Evolutionary conservation across 208 protist genomes (phyloP).

Genomic region (Acanthamoeba sp.): DNA sequence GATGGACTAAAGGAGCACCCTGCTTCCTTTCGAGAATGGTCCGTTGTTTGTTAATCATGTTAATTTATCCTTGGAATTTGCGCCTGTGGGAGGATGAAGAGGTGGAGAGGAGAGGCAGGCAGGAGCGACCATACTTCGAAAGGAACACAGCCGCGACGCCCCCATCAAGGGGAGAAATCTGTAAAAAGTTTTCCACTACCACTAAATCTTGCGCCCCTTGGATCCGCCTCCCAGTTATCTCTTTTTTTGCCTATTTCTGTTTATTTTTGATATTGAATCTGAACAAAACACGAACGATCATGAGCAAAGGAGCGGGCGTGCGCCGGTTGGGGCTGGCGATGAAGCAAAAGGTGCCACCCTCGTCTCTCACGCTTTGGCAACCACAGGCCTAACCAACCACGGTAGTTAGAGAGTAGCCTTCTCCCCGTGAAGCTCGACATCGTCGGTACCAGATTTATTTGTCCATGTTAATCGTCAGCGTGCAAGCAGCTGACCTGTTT

Average conservation of each 20-base stretch:
- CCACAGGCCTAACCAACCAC: neutral
- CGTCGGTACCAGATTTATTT: neutral
- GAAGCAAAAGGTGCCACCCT: conserved; percentile 19
- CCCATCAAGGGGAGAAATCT: neutral
- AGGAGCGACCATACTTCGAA: neutral
- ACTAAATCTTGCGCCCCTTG: conserved; percentile 21
- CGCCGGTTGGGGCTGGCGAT: neutral
- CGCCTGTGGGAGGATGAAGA: conserved; percentile 19
- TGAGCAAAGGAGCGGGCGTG: conserved; percentile 16
- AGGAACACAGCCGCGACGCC: neutral
- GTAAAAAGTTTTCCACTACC: conserved; percentile 73
- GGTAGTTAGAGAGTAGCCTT: neutral
- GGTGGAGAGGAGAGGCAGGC: neutral
- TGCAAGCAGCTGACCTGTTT: neutral
- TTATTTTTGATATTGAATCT: neutral
- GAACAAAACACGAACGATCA: neutral
- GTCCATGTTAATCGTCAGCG: too few relatives aligned
- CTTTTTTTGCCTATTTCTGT: neutral
- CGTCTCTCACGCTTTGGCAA: neutral
- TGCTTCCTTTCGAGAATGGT: conserved; percentile 10
- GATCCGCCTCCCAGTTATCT: neutral
- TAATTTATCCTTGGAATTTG: neutral
- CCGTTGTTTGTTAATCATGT: neutral
- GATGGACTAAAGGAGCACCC: conserved; percentile 35
- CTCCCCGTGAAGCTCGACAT: neutral